Conservation (phyloP, 2,329 filamentous ascomycete species). For the Xylaria sp. region DNA sequence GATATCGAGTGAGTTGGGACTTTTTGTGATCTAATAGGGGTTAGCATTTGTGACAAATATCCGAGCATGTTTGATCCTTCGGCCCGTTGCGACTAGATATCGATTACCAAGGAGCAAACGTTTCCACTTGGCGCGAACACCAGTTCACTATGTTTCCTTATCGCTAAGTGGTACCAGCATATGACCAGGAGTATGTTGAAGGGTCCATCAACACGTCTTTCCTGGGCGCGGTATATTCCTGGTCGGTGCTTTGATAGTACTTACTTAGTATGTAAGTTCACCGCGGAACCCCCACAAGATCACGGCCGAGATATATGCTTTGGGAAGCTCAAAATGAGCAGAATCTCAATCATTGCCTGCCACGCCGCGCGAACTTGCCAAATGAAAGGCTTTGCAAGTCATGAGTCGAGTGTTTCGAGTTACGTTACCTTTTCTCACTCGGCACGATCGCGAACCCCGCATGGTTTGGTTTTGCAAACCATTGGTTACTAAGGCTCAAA, state of each 20-base stretch:
- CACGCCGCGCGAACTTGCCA: conserved; percentile 2
- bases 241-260: not conserved
- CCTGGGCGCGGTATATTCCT: not conserved
- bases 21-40: conserved; percentile 6
- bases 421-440: conserved; percentile 28
- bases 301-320: conserved; percentile 20
- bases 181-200: conserved; percentile 2
- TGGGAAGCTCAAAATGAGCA: conserved; percentile 24
- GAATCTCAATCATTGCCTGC: not conserved
- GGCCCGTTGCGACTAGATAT: conserved; percentile 3
- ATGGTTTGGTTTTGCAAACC: not conserved
- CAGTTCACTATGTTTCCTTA: not conserved
- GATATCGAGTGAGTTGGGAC: not conserved
- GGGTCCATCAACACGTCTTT: not conserved
- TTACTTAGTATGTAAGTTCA: conserved; percentile 1
- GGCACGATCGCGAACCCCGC: not conserved
- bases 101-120: not conserved
- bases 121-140: not conserved
- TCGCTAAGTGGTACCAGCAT: conserved; percentile 1
- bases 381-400: conserved; percentile 15
- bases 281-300: conserved; percentile 15
- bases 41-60: conserved; percentile 20
- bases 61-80: conserved; percentile 26
- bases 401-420: conserved; percentile 18
- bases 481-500: not conserved